phyloP scores from a whole-genome alignment of 163 green algal genomes.

The Chloromonas sp. region DNA sequence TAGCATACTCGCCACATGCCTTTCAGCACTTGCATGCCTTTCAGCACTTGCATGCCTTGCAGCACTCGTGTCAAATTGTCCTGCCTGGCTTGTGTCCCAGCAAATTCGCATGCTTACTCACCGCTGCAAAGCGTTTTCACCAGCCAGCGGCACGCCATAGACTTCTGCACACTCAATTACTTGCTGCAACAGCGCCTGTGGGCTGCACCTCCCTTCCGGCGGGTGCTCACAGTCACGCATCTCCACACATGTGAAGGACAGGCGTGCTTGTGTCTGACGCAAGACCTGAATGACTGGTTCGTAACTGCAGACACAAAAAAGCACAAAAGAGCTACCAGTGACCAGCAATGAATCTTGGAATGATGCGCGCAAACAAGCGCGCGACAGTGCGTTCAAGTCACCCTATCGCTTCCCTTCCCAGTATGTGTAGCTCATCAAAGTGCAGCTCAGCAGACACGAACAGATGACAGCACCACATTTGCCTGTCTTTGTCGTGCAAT shows the following conservation, averaged over 20 bases:
- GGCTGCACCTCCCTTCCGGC: slow-evolving; percentile 77
- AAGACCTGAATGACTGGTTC: slow-evolving; percentile 71
- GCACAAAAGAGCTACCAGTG: not conserved
- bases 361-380: no score
- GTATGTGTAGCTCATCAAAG: no score
- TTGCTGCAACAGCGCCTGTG: slow-evolving; percentile 86
- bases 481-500: no score
- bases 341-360: no score
- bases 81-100: no score
- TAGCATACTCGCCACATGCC: no score
- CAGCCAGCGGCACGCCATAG: slow-evolving; percentile 68
- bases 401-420: no score
- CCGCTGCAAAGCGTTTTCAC: slow-evolving; percentile 93
- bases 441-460: not conserved
- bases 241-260: slow-evolving; percentile 95
- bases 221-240: slow-evolving; percentile 97
- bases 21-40: no score
- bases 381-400: no score
- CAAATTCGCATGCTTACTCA: slow-evolving; percentile 1
- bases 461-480: not conserved
- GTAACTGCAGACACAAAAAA: slow-evolving; percentile 37
- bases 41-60: no score
- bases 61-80: no score
- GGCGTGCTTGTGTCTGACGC: slow-evolving; percentile 46
- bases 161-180: slow-evolving; percentile 52